Conservation (phyloP, 768 basidiomycete genomes). For the Suillus clintonianus region DNA sequence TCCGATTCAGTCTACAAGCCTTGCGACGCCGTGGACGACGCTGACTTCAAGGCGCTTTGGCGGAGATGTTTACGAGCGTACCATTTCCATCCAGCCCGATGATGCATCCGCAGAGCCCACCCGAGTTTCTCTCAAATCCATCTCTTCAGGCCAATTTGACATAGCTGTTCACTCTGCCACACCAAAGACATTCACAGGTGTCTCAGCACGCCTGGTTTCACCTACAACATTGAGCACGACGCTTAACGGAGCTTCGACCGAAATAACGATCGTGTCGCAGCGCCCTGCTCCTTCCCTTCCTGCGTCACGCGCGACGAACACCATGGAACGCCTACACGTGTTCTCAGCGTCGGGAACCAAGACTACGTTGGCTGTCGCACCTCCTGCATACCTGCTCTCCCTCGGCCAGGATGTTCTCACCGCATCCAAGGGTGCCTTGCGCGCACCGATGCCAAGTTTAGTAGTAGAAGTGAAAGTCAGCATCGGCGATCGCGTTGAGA, state of each 20-base stretch:
- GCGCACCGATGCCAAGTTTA: constrained; percentile 91
- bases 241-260: constrained; percentile 48
- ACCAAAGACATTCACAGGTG: constrained; percentile 43
- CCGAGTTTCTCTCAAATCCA: constrained; percentile 44
- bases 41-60: constrained; percentile 78
- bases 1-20: constrained; percentile 22
- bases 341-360: constrained; percentile 62
- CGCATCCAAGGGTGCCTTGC: constrained; percentile 62
- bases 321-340: constrained; percentile 76
- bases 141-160: constrained; percentile 50
- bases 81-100: constrained; percentile 63
- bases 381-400: constrained; percentile 70
- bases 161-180: constrained; percentile 44
- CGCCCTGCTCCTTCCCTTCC: constrained; percentile 53
- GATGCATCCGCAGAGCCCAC: constrained; percentile 37
- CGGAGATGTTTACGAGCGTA: constrained; percentile 66
- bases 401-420: constrained; percentile 60
- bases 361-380: constrained; percentile 64
- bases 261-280: constrained; percentile 78
- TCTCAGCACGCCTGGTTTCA: constrained; percentile 58
- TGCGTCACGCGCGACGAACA: constrained; percentile 53
- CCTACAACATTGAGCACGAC: constrained; percentile 55
- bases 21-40: constrained; percentile 65
- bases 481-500: constrained; percentile 76
- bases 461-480: constrained; percentile 86